Evolutionary conservation across 2,329 filamentous ascomycete species (phyloP).

Genomic region (Aspergillus tamarii): DNA sequence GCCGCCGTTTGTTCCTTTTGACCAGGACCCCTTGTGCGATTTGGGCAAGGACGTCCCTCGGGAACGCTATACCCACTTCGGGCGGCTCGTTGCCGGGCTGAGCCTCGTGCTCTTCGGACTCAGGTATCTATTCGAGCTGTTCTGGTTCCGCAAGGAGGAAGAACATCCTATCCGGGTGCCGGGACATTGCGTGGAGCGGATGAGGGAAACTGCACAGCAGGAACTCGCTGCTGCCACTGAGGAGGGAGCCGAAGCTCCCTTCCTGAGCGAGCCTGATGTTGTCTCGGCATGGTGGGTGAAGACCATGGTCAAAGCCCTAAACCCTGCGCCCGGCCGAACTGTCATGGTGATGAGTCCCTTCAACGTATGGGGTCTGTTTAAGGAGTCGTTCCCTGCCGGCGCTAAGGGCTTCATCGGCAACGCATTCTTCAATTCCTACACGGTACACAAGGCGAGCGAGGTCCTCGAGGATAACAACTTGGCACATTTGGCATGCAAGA

Average conservation of each 20-base stretch:
- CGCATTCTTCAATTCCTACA: neutral
- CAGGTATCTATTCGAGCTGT: conserved; percentile 36
- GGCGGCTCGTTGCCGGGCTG: neutral
- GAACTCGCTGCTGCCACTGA: neutral
- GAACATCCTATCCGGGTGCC: conserved; percentile 32
- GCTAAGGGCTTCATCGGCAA: neutral
- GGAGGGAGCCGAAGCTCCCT: conserved; percentile 27
- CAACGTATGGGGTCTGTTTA: neutral
- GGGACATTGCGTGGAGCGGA: conserved; percentile 13
- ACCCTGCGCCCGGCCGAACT: conserved; percentile 31
- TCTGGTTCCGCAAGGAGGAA: conserved; percentile 25
- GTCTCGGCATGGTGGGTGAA: conserved; percentile 48
- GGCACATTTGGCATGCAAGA: neutral
- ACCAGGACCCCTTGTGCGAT: conserved; percentile 40
- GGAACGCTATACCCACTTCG: neutral
- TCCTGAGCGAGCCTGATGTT: conserved; percentile 53
- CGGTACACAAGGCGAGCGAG: neutral
- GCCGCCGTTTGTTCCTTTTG: conserved; percentile 36
- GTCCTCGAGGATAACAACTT: neutral
- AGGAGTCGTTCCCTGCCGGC: neutral
- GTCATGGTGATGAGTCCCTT: conserved; percentile 38
- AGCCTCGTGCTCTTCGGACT: conserved; percentile 30
- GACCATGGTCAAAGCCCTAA: conserved; percentile 26
- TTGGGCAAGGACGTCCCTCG: conserved; percentile 19
- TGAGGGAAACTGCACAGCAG: neutral